Conservation (phyloP, 2,329 filamentous ascomycete genomes). For the Alternaria panax region DNA sequence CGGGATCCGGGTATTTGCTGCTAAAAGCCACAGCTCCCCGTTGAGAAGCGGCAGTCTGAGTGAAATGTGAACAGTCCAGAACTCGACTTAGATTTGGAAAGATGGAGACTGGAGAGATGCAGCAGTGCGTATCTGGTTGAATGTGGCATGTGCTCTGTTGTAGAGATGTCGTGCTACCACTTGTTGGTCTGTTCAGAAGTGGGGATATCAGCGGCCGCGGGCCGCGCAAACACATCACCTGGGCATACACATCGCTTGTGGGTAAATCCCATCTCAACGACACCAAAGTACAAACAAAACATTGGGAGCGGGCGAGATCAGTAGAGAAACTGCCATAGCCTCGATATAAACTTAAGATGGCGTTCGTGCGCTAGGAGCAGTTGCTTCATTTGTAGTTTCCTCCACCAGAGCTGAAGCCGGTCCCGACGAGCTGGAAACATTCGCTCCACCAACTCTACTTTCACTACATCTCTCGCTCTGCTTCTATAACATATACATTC, state of each 20-base stretch:
- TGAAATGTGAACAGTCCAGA: neutral
- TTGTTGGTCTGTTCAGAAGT: neutral
- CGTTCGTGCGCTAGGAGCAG: constrained; percentile 10
- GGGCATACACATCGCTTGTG: neutral
- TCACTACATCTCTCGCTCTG: constrained; percentile 12
- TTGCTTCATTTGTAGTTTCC: constrained; percentile 17
- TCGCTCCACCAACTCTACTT: constrained; percentile 14
- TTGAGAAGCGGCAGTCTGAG: neutral
- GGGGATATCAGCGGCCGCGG: neutral
- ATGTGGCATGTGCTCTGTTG: neutral
- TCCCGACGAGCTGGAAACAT: constrained; percentile 22
- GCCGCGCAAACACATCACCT: neutral
- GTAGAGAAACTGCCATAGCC: constrained; percentile 2
- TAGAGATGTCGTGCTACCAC: neutral
- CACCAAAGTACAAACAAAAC: neutral
- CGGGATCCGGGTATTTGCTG: neutral
- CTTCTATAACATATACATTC: neutral
- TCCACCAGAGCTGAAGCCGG: constrained; percentile 22
- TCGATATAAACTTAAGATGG: neutral
- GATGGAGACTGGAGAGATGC: neutral
- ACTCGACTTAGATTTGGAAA: fast-evolving
- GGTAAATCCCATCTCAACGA: neutral
- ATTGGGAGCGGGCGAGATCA: neutral
- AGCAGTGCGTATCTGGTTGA: neutral
- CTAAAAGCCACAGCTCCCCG: neutral